Evolutionary conservation across 108 stramenopile species (phyloP), one percentile per base, ranked within the genome.

Genomic region (Cyclotella cryptica): DNA sequence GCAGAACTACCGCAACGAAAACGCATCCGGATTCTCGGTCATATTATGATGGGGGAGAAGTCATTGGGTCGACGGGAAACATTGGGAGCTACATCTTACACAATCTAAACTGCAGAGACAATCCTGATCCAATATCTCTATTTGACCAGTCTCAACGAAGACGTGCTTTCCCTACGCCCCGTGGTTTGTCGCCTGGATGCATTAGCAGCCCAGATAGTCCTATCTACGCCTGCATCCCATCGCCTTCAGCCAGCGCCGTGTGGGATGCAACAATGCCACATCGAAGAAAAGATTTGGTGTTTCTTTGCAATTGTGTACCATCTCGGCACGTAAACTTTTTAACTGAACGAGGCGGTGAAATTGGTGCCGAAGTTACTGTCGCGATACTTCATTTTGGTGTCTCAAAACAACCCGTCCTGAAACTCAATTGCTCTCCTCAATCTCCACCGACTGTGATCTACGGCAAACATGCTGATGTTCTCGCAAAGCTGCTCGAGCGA

Each of bases 371-470:
- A 49, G 22, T 74, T 28, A 77, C 80, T 18, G 45, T 81, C 10
- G 69, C 69, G 12, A 61, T 77, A 4, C 51, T 71, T 51, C 80
- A 81, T 54, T 77, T 81, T 76, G 75, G 75, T 35, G 75, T 77
- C 75, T 46, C 55, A 72, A 40, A 54, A 43, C 14, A 49, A 52
- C 13, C 30, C 51, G n/a, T 27, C 1, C 90, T 88, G 8, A 84
- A 88, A 69, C 87, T 81, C 27, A 71, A 55, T 75, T 70, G 78
- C 17, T 77, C 79, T 44, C 65, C 65, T 10, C 9, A 27, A 41
- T 87, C 88, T 24, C 86, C 88, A 0, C 80, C 84, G 10, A 92
- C 91, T 0, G 87, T 84, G 29, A n/a, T 89, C 12, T 86, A 88
- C 73, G 91, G 91, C 9, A 83, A 64, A 69, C 89, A 92, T 77